Evolutionary conservation across 805 yeast genomes (phyloP), one percentile per base, ranked within the genome.

Genomic region (Wickerhamomyces strasburgensis): DNA sequence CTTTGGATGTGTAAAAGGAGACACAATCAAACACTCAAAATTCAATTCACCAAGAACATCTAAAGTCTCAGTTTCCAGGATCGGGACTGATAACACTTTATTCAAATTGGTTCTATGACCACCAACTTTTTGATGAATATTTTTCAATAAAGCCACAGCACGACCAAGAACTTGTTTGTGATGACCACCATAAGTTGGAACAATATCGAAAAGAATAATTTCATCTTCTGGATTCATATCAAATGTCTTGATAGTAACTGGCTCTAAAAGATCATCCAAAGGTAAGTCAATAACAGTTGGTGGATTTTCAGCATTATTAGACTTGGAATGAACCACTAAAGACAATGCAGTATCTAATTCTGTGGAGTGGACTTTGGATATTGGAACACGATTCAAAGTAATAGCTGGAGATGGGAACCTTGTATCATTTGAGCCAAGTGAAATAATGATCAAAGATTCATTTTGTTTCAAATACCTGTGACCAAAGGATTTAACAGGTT

Each of bases 261-360:
- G 90, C 38, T 75, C 82, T 8, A 72, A 59, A 21, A 21, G 25
- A 48, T 84, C 95, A 52, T 88, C 93, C 29, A 85, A 61, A 2
- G 97, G 97, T 43, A 89, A 66, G 49, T 88, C 96, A 18, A 83
- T 56, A 6, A 81, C 67, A 1, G 75, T 74, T 1, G 84, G 77
- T 4, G 84, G 73, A 21, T 21, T 21, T 7, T 61, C 41, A 48
- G 51, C 43, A 27, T 34, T 27, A 4, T 47, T 39, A 11, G 38
- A 37, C 24, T 45, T 50, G 8, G 43, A 68, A n/a, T 68, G 62
- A 17, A 89, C 72, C 8, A 78, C 77, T 30, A 89, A 64, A 1
- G 95, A 82, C 27, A 89, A 70, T 0, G 95, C 95, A 3, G 95
- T 86, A 49, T 89, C 96, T 27, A 88, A 67, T 55, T 85, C 93